These are phyloP conservation scores for Pecoramyces ruminantium DNA, from an alignment of 192 early-diverging fungal species.

Conservation along the genomic window DNA sequence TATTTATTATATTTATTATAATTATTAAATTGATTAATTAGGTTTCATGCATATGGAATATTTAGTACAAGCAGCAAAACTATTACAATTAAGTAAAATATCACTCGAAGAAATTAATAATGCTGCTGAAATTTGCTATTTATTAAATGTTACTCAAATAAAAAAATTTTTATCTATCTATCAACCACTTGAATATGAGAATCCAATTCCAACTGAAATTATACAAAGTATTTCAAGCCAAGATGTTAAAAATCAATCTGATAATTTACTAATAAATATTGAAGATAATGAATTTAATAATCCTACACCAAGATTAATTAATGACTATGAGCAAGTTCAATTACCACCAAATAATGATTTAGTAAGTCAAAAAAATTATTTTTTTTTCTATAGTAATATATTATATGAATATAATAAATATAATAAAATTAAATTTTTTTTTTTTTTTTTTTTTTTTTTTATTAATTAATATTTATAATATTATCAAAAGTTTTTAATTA, in stretches of 20 bases:
- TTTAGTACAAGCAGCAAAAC: constrained; percentile 88
- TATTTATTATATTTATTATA: too few relatives aligned
- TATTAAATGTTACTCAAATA: constrained; percentile 90
- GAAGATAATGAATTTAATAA: not conserved
- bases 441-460: too few relatives aligned
- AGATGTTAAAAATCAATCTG: not conserved
- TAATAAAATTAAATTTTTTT: too few relatives aligned
- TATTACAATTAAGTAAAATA: constrained; percentile 88
- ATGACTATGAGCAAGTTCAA: not conserved
- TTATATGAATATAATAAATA: too few relatives aligned
- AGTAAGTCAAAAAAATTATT: not conserved
- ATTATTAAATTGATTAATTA: too few relatives aligned
- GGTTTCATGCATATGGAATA: constrained; percentile 67
- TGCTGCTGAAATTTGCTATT: constrained; percentile 96
- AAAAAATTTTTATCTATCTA: constrained; percentile 95
- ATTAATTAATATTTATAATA: too few relatives aligned
- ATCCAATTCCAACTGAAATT: not conserved
- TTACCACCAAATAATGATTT: not conserved
- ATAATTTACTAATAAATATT: not conserved
- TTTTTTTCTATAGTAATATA: too few relatives aligned
- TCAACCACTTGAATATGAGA: constrained; percentile 85
- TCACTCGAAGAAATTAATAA: constrained; percentile 79
- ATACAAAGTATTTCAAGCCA: not conserved
- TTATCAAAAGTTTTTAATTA: not conserved
- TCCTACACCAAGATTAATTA: not conserved